These are phyloP conservation scores for Eutrema salsugineum DNA, from an alignment of 441 rosid genomes.

Conservation along the genomic window DNA sequence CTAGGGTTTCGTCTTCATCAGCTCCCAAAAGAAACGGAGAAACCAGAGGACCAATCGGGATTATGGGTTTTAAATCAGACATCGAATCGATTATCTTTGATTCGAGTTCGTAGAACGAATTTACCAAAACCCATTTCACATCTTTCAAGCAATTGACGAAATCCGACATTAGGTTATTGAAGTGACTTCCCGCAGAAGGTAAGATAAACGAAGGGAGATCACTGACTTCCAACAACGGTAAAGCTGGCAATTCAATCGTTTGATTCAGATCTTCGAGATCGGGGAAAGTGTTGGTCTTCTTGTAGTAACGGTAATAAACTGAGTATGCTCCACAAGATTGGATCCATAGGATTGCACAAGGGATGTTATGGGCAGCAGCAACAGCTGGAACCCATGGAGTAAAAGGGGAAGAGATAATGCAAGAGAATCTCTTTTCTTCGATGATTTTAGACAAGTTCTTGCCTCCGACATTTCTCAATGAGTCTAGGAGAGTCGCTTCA, in stretches of 20 bases:
- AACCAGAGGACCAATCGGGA: slow-evolving; percentile 48
- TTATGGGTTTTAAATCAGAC: slow-evolving; percentile 24
- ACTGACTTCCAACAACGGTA: slow-evolving; percentile 35
- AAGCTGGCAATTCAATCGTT: slow-evolving; percentile 35
- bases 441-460: slow-evolving; percentile 38
- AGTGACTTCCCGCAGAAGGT: slow-evolving; percentile 24
- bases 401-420: slow-evolving; percentile 40
- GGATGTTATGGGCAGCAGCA: slow-evolving; percentile 34
- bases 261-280: slow-evolving; percentile 29
- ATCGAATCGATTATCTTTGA: slow-evolving; percentile 30
- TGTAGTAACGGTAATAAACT: slow-evolving; percentile 42
- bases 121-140: slow-evolving; percentile 46
- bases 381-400: slow-evolving; percentile 46
- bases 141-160: slow-evolving; percentile 31
- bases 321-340: slow-evolving; percentile 45
- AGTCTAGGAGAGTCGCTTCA: slow-evolving; percentile 9
- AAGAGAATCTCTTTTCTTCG: slow-evolving; percentile 14
- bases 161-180: slow-evolving; percentile 22
- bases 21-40: slow-evolving; percentile 38
- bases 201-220: slow-evolving; percentile 51
- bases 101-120: slow-evolving; percentile 43
- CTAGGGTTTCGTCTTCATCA: slow-evolving; percentile 5
- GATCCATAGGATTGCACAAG: slow-evolving; percentile 54
- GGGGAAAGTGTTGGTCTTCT: slow-evolving; percentile 31
- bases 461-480: slow-evolving; percentile 29